These are phyloP conservation scores for Trichoderma brevicompactum DNA, from an alignment of 2,329 filamentous ascomycete species.

Conservation along the genomic window DNA sequence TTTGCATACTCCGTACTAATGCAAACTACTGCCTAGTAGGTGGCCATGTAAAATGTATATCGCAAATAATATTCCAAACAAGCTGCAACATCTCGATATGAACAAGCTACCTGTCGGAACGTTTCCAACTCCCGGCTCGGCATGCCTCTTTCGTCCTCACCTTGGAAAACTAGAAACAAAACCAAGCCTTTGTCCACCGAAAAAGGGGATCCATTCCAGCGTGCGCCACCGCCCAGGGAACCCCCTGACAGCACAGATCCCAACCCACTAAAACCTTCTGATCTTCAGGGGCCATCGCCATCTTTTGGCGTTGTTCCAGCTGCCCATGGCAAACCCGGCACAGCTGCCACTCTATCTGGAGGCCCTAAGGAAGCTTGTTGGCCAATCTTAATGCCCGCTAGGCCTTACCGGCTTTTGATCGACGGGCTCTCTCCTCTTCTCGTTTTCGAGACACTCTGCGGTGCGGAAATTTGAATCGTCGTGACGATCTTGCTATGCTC, in stretches of 20 bases:
- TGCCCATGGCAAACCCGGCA: background rate
- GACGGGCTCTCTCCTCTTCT: background rate
- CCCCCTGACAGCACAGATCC: constrained; percentile 4
- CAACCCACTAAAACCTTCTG: constrained; percentile 15
- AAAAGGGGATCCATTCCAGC: background rate
- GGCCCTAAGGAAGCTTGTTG: background rate
- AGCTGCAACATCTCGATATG: background rate
- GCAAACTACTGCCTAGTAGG: too few relatives aligned
- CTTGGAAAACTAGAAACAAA: constrained; percentile 1
- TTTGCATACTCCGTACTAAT: background rate
- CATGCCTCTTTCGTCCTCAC: constrained; percentile 19
- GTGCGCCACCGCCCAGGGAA: constrained; percentile 1
- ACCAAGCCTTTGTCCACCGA: constrained; percentile 2
- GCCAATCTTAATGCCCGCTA: constrained; percentile 19
- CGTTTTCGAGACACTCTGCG: constrained; percentile 28
- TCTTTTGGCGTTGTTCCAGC: background rate
- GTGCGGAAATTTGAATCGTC: constrained; percentile 40
- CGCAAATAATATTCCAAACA: background rate
- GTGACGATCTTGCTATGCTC: constrained; percentile 32
- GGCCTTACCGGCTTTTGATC: background rate
- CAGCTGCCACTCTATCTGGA: constrained; percentile 1
- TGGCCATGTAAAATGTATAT: background rate
- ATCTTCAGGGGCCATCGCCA: constrained; percentile 33
- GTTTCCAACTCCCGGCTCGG: constrained; percentile 12
- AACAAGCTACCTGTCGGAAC: constrained; percentile 1